Percentiles rank a stretch among this genome's conserved stretches.
Evolutionary conservation across 306 rosid genomes (phyloP).

Genomic region (Luffa aegyptiaca): DNA sequence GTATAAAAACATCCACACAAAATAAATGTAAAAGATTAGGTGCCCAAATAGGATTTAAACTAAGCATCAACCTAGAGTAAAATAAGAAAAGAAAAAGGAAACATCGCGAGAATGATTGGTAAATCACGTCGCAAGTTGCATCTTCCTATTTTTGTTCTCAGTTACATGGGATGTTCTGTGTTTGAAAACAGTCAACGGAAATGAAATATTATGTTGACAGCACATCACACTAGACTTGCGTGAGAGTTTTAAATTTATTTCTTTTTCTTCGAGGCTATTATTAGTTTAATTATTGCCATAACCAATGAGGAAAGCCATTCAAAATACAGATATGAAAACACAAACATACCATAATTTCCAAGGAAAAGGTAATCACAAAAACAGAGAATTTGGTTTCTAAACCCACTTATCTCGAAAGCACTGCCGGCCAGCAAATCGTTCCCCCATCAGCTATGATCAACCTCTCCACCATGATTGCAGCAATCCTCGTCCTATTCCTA

Average conservation of each 20-base stretch:
- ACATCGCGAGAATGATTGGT: background rate
- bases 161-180: background rate
- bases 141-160: background rate
- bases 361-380: background rate
- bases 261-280: background rate
- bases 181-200: background rate
- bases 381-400: background rate
- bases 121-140: background rate
- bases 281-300: background rate
- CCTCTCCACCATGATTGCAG: slow-evolving; percentile 5
- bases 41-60: background rate
- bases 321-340: background rate
- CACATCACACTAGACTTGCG: slow-evolving; percentile 11
- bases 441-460: background rate
- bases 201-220: slow-evolving; percentile 1
- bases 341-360: background rate
- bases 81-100: background rate
- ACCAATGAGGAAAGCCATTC: background rate
- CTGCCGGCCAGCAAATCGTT: background rate
- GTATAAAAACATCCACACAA: too few species aligned
- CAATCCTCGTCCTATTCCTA: slow-evolving; percentile 2
- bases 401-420: background rate
- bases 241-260: background rate
- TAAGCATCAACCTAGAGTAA: background rate
- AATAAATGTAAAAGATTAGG: background rate